Evolutionary conservation across 257 asterid genomes (phyloP).

Genomic region (Jaltomata sinuosa): DNA sequence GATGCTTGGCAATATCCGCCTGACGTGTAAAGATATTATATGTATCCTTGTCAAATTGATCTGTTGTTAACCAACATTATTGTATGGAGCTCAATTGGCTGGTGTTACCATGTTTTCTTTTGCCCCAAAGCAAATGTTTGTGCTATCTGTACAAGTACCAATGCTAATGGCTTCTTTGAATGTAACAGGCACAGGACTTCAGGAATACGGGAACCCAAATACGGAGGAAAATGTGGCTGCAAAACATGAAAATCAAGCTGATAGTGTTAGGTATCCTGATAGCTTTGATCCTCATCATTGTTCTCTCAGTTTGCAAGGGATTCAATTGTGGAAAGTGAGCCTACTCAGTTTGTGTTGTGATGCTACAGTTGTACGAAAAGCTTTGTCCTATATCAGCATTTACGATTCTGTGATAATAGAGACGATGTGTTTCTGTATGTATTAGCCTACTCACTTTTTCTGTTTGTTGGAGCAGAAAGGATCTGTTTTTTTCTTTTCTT

Average conservation of each 20-base stretch:
- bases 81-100: background rate
- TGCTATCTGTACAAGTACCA: background rate
- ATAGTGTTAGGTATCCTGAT: conserved; percentile 59
- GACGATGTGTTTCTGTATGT: background rate
- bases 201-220: conserved; percentile 56
- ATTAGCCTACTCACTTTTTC: background rate
- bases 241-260: conserved; percentile 83
- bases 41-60: background rate
- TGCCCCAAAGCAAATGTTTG: background rate
- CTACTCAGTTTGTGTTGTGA: background rate
- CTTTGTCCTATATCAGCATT: background rate
- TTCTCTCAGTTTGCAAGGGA: conserved; percentile 64
- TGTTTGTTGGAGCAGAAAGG: background rate
- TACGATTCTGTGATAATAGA: background rate
- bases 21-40: background rate
- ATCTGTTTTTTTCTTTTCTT: background rate
- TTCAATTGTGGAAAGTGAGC: conserved; percentile 46
- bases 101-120: background rate
- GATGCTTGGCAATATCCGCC: background rate
- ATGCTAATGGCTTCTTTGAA: background rate
- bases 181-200: conserved; percentile 77
- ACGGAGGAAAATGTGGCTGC: conserved; percentile 86
- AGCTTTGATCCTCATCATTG: conserved; percentile 73
- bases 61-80: background rate
- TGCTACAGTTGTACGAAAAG: background rate